Evolutionary conservation across 495 filamentous ascomycete species (phyloP), one percentile per base, ranked within the genome.

Genomic region (Ascodesmis nigricans): DNA sequence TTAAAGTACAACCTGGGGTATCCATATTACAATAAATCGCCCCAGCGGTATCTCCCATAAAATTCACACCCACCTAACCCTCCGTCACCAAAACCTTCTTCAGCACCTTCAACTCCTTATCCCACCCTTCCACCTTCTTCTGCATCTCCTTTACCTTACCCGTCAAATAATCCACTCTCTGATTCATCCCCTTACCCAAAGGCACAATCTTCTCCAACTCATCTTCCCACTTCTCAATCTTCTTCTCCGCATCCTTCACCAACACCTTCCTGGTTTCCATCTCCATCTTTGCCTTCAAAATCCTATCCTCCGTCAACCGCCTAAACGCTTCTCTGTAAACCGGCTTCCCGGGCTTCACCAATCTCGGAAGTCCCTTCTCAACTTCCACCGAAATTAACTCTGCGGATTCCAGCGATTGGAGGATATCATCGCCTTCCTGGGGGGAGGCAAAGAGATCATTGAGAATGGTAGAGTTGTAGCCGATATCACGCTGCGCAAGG

Each of bases 261-360:
- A 78, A 49, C 50, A 82, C 65, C 3, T 57, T 61, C 1, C 82
- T 50, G 28, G 80, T 56, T 8, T 65, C 61, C 8, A 91, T 52
- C 43, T 95, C 81, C 50, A 97, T 65, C 37, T 72, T 65, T 5
- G 73, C 65, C 21, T 64, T 60, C 32, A 97, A 53, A 0, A 78
- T 80, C 2, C 58, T 55, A 53, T 95, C 90, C 35, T 67, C 57
- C 0, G 66, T 63, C 14, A 97, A 52, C 21, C 62, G 55, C 35
- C 60, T 56, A 56, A 93, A 97, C 0, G 82, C 83, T 2, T 79
- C 71, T 23, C 66, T 70, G 58, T 82, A 91, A 5, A 97, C 79
- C 0, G 87, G 87, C 47, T 76, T 78, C 9, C 80, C 83, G 2
- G 79, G 75, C 31, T 66, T 71, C 46, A 97, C 71, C 21, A 57